phyloP scores from a whole-genome alignment of 2,329 filamentous ascomycete species.

The Cladobotryum mycophilum region DNA sequence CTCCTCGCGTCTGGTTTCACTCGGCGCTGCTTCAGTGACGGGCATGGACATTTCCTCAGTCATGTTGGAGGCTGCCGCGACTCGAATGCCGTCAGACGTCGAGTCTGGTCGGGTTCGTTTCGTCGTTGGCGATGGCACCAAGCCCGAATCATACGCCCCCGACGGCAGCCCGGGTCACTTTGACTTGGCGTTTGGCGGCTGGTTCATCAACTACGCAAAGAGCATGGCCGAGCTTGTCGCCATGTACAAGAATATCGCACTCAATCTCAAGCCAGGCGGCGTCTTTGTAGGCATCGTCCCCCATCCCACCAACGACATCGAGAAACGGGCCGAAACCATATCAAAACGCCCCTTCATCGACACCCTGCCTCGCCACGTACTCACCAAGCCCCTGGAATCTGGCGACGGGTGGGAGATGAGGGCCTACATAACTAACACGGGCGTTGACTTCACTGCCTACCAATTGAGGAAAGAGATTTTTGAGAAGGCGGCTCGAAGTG shows the following conservation, averaged over 20 bases:
- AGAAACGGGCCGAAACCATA: neutral
- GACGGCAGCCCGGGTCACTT: neutral
- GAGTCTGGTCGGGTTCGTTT: neutral
- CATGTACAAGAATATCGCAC: conserved; percentile 11
- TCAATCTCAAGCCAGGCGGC: conserved; percentile 12
- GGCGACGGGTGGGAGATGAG: neutral
- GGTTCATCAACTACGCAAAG: conserved; percentile 12
- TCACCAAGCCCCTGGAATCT: neutral
- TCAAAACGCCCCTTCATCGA: neutral
- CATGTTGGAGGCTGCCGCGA: too few relatives aligned
- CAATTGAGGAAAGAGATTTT: conserved; percentile 10
- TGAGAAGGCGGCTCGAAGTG: conserved; percentile 9
- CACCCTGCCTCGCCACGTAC: neutral
- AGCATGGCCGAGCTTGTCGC: neutral
- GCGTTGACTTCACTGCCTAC: conserved; percentile 6
- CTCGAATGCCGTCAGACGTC: too few relatives aligned
- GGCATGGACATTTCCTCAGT: too few relatives aligned
- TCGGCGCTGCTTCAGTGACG: neutral
- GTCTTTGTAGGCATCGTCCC: conserved; percentile 10
- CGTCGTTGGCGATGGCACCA: neutral
- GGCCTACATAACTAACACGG: conserved; percentile 1
- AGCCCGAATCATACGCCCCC: neutral
- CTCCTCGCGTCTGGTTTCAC: neutral
- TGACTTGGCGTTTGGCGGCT: conserved; percentile 4
- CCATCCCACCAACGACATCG: conserved; percentile 6